Evolutionary conservation across 306 rosid genomes (phyloP), one percentile per base, ranked within the genome.

Genomic region (Sesbania bispinosa): DNA sequence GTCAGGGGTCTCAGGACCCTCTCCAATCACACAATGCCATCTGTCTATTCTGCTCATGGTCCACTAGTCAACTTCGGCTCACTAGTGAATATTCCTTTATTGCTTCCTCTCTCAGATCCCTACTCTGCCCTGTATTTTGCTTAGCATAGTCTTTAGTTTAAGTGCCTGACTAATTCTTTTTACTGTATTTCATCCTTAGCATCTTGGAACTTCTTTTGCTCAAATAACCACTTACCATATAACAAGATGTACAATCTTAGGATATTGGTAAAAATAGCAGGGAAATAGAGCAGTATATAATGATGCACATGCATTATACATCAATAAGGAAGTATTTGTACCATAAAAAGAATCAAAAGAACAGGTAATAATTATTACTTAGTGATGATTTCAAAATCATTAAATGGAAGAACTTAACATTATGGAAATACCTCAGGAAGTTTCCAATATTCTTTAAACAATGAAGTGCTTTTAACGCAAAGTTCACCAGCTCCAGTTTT

Each of bases 401-500:
- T 35, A 15, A 69, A 69, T 68, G 6, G 41, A 54, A 64, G 35
- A 73, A 64, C 7, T 10, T 41, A 75, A 36, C 43, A 64, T 66
- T 74, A 51, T 63, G 53, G 63, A 67, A 69, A 67, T 82, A 87
- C 97, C 98, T 94, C 79, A 2, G 97, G 91, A 84, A 82, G 97
- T 74, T 89, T 89, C 92, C 92, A 94, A 71, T 90, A 90, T 81
- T 89, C 97, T 80, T 79, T 90, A 70, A 94, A 94, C 83, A 84
- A 70, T 0, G 95, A 89, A 76, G 98, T 91, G 72, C 96, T 84
- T 75, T 77, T 86, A 79, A 94, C 2, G 14, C 96, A 94, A 60
- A 94, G 92, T 80, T 94, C 97, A n/a, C 98, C 99, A 42, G 35
- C 73, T 53, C 45, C 80, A 7, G 7, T 65, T 7, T 47, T 6